phyloP scores from a whole-genome alignment of 805 yeast genomes.

The Tetrapisispora fleetii region DNA sequence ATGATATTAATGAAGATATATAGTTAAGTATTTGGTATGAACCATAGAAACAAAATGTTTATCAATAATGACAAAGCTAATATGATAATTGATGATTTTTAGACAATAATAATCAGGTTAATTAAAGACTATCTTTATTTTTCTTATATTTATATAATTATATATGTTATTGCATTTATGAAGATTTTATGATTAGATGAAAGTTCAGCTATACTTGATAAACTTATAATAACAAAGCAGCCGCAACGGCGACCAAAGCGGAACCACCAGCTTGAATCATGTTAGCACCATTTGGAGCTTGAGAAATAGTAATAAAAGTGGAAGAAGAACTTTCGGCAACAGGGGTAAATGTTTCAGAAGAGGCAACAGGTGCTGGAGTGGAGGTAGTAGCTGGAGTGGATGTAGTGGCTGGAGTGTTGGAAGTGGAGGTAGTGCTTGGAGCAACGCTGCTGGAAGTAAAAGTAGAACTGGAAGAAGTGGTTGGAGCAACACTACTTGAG shows the following conservation, averaged over 20 bases:
- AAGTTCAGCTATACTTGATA: not conserved
- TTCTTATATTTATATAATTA: not conserved
- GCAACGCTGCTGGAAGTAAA: conserved; percentile 3
- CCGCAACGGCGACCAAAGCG: conserved; percentile 16
- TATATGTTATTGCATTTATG: not conserved
- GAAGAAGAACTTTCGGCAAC: conserved; percentile 4
- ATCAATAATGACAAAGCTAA: not conserved
- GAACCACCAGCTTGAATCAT: conserved; percentile 19
- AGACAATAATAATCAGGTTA: no score
- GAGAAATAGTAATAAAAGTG: conserved; percentile 20
- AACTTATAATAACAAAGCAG: conserved; percentile 20
- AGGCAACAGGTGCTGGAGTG: conserved; percentile 35
- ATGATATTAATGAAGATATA: not conserved
- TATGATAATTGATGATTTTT: no score
- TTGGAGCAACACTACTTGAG: conserved; percentile 10
- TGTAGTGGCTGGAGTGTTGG: conserved; percentile 23
- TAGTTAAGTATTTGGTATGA: not conserved
- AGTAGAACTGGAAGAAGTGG: conserved; percentile 16
- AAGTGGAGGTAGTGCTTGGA: conserved; percentile 12
- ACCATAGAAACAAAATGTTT: no score
- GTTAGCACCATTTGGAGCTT: conserved; percentile 29
- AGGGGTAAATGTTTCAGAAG: conserved; percentile 19
- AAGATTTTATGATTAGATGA: not conserved
- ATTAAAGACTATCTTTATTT: not conserved
- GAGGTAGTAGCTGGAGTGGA: conserved; percentile 36